These are phyloP conservation scores for Nemania serpens DNA, from an alignment of 2,329 filamentous ascomycete genomes.

Conservation along the genomic window DNA sequence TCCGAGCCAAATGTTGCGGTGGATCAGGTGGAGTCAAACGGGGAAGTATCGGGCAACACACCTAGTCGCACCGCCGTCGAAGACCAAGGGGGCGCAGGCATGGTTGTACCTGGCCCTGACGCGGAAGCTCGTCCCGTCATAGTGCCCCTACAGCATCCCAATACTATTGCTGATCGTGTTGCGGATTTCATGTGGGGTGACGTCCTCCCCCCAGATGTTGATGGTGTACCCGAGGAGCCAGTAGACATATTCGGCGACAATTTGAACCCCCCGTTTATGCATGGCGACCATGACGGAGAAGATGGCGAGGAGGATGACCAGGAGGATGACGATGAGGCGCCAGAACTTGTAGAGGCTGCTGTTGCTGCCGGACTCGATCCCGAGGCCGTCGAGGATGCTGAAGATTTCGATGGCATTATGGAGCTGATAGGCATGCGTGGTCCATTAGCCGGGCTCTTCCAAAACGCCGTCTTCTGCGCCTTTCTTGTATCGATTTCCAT, in stretches of 20 bases:
- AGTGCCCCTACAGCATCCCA: slow-evolving; percentile 35
- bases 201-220: slow-evolving; percentile 47
- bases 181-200: slow-evolving; percentile 68
- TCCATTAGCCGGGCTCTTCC: slow-evolving; percentile 83
- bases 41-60: neutral
- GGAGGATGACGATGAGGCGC: slow-evolving; percentile 50
- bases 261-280: slow-evolving; percentile 46
- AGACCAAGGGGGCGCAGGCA: slow-evolving; percentile 2
- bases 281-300: slow-evolving; percentile 41
- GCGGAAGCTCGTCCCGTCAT: slow-evolving; percentile 18
- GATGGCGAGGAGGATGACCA: slow-evolving; percentile 38
- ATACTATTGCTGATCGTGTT: slow-evolving; percentile 49
- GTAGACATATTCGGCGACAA: slow-evolving; percentile 63
- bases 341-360: slow-evolving; percentile 67
- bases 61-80: neutral
- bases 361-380: slow-evolving; percentile 72
- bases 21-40: neutral
- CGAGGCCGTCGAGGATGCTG: slow-evolving; percentile 79
- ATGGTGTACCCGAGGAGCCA: slow-evolving; percentile 55
- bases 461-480: slow-evolving; percentile 93
- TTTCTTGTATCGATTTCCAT: slow-evolving; percentile 88
- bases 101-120: neutral
- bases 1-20: neutral
- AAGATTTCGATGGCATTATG: slow-evolving; percentile 95
- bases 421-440: slow-evolving; percentile 97